Percentiles rank a stretch among this genome's conserved stretches.
Conservation (phyloP, 306 rosid species). For the Elaeagnus macrophylla region DNA sequence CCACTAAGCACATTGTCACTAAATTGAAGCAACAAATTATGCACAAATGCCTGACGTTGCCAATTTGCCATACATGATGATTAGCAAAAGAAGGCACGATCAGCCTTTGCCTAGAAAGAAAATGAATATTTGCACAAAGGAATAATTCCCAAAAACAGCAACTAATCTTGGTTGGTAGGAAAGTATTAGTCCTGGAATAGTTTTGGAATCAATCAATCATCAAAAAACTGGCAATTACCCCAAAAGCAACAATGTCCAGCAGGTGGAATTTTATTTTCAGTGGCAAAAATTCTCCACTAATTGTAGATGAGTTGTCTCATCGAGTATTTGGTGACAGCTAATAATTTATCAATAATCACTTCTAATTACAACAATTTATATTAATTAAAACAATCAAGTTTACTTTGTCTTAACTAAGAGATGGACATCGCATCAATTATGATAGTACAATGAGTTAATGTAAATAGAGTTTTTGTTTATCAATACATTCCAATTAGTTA, state of each 20-base stretch:
- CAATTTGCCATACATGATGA: slow-evolving; percentile 31
- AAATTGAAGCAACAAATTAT: slow-evolving; percentile 31
- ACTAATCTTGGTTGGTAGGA: slow-evolving; percentile 56
- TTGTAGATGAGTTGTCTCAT: slow-evolving; percentile 44
- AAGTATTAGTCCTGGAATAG: slow-evolving; percentile 32
- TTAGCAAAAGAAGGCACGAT: slow-evolving; percentile 38
- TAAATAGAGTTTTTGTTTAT: too few species aligned
- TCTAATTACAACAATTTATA: too few species aligned
- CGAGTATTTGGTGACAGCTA: slow-evolving; percentile 46
- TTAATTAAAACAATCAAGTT: too few species aligned
- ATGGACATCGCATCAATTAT: too few species aligned
- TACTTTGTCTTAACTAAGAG: too few species aligned
- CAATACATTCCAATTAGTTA: too few species aligned
- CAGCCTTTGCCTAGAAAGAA: slow-evolving; percentile 34
- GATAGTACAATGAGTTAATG: too few species aligned
- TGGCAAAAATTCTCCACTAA: slow-evolving; percentile 64
- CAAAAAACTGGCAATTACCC: slow-evolving; percentile 45
- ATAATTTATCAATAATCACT: too few species aligned
- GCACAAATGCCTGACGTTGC: slow-evolving; percentile 45
- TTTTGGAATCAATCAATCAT: slow-evolving; percentile 44
- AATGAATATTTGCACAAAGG: slow-evolving; percentile 32
- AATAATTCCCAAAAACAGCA: slow-evolving; percentile 66
- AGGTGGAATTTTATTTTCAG: slow-evolving; percentile 46
- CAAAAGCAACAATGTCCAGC: slow-evolving; percentile 37
- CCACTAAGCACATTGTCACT: slow-evolving; percentile 63